Conservation (phyloP, 2,329 filamentous ascomycete species). For the Trichoderma endophyticum region DNA sequence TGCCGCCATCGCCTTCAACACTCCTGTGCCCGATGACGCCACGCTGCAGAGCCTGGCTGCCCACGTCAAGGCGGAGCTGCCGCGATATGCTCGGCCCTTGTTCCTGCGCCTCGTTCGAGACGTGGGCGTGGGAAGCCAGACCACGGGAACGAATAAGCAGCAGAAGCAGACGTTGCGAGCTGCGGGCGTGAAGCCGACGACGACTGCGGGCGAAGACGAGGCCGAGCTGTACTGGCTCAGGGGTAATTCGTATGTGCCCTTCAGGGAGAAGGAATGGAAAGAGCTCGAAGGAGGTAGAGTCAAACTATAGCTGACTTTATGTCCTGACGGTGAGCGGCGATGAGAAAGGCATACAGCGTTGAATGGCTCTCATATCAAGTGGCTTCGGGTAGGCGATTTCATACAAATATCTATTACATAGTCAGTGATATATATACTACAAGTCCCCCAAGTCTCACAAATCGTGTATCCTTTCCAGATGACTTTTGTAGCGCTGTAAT, state of each 20-base stretch:
- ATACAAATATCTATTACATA: not conserved
- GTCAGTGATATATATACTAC: not conserved
- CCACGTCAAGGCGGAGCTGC: conserved; percentile 58
- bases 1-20: conserved; percentile 62
- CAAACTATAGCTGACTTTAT: conserved; percentile 53
- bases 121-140: conserved; percentile 53
- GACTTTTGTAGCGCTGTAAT: not conserved
- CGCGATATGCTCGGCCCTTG: conserved; percentile 71
- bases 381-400: not conserved
- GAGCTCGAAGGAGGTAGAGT: conserved; percentile 63
- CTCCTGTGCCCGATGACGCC: conserved; percentile 36
- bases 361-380: too few relatives aligned
- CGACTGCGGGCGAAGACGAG: not conserved
- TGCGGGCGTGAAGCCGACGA: conserved; percentile 66
- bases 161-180: conserved; percentile 72
- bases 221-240: conserved; percentile 62
- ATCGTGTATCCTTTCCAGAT: not conserved
- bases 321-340: not conserved
- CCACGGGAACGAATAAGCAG: conserved; percentile 86
- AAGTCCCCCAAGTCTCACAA: not conserved
- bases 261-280: conserved; percentile 66
- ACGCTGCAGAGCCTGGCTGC: conserved; percentile 58
- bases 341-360: not conserved
- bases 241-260: conserved; percentile 63
- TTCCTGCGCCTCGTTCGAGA: conserved; percentile 68